Conservation (phyloP, 2,329 filamentous ascomycete species). For the Neofusicoccum sp. region DNA sequence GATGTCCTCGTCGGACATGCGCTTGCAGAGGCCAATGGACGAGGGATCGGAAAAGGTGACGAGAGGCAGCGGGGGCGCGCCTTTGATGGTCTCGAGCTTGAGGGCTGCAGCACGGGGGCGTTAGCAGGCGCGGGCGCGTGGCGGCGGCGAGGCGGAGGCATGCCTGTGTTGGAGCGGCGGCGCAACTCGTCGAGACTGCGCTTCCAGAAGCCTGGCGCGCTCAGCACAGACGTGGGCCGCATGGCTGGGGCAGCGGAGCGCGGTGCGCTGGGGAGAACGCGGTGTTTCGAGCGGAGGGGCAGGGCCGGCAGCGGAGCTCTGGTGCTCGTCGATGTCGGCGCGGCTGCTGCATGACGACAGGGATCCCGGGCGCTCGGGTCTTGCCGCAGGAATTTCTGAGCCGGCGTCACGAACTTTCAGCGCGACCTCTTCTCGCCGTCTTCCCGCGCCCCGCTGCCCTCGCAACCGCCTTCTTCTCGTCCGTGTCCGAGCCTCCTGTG, state of each 20-base stretch:
- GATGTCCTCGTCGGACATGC: conserved; percentile 84
- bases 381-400: conserved; percentile 11
- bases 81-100: conserved; percentile 69
- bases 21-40: conserved; percentile 58
- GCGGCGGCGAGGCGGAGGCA: conserved; percentile 28
- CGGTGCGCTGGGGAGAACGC: not conserved
- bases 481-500: not conserved
- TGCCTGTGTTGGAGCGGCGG: conserved; percentile 59
- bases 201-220: conserved; percentile 56
- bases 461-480: not conserved
- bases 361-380: not conserved
- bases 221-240: conserved; percentile 8
- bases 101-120: conserved; percentile 54
- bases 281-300: not conserved
- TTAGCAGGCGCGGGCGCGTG: conserved; percentile 37
- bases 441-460: not conserved
- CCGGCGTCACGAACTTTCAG: not conserved
- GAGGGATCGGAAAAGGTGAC: conserved; percentile 61
- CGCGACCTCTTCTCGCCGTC: not conserved
- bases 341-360: conserved; percentile 4
- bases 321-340: not conserved
- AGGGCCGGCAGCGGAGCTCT: conserved; percentile 2
- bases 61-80: conserved; percentile 65
- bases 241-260: not conserved
- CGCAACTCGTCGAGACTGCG: conserved; percentile 63